A percentile compares a stretch with the other conserved stretches of the same genome.
Conservation (phyloP, 768 basidiomycete genomes). For the Phlebiopsis gigantea region DNA sequence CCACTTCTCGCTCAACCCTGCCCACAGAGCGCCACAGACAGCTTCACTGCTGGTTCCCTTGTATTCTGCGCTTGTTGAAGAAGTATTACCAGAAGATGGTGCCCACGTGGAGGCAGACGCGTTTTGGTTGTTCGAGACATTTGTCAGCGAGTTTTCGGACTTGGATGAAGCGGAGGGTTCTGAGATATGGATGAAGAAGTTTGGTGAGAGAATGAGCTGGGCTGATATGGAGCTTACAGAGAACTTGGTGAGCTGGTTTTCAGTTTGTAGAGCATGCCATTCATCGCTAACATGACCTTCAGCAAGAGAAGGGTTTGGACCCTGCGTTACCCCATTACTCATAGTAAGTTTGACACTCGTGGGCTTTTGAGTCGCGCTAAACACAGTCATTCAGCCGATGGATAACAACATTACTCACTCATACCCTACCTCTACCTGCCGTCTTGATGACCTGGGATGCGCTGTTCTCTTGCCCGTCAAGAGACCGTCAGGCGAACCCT, state of each 20-base stretch:
- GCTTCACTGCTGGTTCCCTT: conserved; percentile 67
- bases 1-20: conserved; percentile 68
- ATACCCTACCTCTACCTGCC: conserved; percentile 61
- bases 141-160: conserved; percentile 68
- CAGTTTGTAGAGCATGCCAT: no score
- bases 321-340: conserved; percentile 75
- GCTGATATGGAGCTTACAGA: conserved; percentile 58
- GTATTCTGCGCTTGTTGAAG: conserved; percentile 56
- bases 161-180: conserved; percentile 66
- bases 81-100: conserved; percentile 54
- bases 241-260: conserved; percentile 48
- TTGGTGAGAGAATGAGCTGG: conserved; percentile 56
- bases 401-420: conserved; percentile 66
- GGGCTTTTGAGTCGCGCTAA: background rate
- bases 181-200: conserved; percentile 53
- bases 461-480: conserved; percentile 54
- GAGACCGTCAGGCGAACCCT: conserved; percentile 46
- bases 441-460: conserved; percentile 67
- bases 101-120: conserved; percentile 74
- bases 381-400: conserved; percentile 49
- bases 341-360: conserved; percentile 44
- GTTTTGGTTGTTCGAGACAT: conserved; percentile 76
- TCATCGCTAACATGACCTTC: background rate
- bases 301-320: conserved; percentile 64
- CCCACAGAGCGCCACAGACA: conserved; percentile 59